Evolutionary conservation across 2,329 filamentous ascomycete species (phyloP).

Genomic region (Dichotomopilus funicola): DNA sequence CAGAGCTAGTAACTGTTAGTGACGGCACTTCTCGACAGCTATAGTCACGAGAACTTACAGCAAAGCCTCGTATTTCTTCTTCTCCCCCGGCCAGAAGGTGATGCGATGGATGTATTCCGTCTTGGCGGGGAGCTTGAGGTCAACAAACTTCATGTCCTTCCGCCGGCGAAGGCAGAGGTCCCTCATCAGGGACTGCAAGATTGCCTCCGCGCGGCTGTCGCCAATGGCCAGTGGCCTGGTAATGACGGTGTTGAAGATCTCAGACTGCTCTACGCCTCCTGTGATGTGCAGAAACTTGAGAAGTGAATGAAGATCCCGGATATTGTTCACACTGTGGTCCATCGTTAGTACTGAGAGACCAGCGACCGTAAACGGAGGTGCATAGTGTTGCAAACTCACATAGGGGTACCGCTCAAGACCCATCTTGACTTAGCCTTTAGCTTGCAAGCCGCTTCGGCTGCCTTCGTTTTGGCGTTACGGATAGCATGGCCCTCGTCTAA

Average conservation of each 20-base stretch:
- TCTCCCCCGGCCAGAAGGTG: constrained; percentile 65
- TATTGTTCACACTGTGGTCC: constrained; percentile 56
- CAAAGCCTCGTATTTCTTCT: constrained; percentile 69
- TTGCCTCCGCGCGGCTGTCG: constrained; percentile 49
- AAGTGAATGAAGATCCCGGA: constrained; percentile 75
- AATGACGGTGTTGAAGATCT: constrained; percentile 67
- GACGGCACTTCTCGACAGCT: background rate
- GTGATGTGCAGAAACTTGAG: constrained; percentile 70
- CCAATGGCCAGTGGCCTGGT: constrained; percentile 59
- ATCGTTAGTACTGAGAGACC: constrained; percentile 12
- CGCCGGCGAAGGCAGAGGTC: constrained; percentile 72
- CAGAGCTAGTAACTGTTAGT: constrained; percentile 41
- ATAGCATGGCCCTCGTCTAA: constrained; percentile 81
- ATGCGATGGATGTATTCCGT: constrained; percentile 73
- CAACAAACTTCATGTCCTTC: constrained; percentile 85
- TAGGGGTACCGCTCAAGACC: constrained; percentile 75
- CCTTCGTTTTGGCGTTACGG: constrained; percentile 68
- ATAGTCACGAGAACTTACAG: constrained; percentile 38
- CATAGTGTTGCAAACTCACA: constrained; percentile 38
- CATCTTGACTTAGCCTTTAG: constrained; percentile 67
- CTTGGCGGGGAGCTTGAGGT: constrained; percentile 69
- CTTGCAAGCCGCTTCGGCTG: constrained; percentile 59
- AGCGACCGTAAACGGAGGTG: too few relatives aligned
- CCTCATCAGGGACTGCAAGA: constrained; percentile 73
- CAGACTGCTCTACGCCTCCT: constrained; percentile 65